Conservation (phyloP, 208 protist genomes). For the Angomonas deanei region DNA sequence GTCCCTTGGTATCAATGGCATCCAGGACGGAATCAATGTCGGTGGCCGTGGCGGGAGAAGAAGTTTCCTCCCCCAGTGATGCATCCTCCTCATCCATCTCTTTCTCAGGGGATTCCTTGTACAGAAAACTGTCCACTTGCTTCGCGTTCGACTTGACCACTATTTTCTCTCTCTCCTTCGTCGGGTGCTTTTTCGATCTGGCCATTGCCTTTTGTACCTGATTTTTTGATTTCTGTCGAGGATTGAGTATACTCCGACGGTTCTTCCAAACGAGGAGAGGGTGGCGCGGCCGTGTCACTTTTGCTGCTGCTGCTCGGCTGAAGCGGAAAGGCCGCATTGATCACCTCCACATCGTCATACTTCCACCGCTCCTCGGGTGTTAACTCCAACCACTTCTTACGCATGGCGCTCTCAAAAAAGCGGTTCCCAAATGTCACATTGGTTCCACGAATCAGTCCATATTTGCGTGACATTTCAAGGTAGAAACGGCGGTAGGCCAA, state of each 20-base stretch:
- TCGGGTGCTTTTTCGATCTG: background rate
- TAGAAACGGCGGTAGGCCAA: constrained; percentile 65
- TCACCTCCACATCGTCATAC: constrained; percentile 28
- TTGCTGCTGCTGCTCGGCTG: background rate
- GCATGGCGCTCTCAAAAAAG: constrained; percentile 58
- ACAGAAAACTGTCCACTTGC: background rate
- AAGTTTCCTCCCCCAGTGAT: no score
- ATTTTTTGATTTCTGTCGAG: no score
- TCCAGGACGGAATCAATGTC: no score
- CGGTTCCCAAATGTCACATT: constrained; percentile 30
- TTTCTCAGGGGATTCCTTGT: background rate
- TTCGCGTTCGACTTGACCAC: background rate
- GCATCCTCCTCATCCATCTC: no score
- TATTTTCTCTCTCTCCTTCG: background rate
- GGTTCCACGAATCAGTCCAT: constrained; percentile 40
- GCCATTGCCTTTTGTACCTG: background rate
- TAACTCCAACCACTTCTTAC: constrained; percentile 51
- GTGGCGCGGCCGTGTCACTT: background rate
- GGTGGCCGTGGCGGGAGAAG: no score
- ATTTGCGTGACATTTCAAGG: constrained; percentile 33
- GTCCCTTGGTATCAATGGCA: no score
- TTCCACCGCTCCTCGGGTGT: constrained; percentile 35
- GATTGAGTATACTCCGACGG: background rate
- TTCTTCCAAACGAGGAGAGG: background rate
- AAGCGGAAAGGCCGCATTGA: background rate